Conservation (phyloP, 2,329 filamentous ascomycete genomes). For the Sclerotinia glacialis region DNA sequence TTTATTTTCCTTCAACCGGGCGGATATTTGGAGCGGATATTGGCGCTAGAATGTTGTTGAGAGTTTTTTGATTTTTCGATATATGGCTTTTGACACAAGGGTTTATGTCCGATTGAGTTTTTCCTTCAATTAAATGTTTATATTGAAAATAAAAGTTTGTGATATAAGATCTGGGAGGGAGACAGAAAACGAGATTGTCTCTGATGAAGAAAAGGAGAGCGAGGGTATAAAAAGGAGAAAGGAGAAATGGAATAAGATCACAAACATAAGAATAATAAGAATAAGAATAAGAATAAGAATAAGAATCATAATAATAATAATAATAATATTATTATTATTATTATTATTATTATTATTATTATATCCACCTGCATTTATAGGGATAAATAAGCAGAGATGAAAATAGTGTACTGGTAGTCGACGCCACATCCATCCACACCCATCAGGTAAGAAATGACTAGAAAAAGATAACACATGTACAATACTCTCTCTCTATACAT, state of each 20-base stretch:
- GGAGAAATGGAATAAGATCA: not conserved
- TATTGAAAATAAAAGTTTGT: not conserved
- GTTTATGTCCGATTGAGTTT: not conserved
- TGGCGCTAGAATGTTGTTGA: not conserved
- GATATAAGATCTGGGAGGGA: not conserved
- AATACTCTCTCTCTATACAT: too few relatives aligned
- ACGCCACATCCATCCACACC: conserved; percentile 9
- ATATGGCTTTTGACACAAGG: too few relatives aligned
- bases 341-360: too few relatives aligned
- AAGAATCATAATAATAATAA: too few relatives aligned
- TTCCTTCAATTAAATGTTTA: not conserved
- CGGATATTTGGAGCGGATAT: not conserved
- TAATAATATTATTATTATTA: too few relatives aligned
- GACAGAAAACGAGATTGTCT: not conserved
- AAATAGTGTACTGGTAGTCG: not conserved
- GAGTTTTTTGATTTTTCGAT: not conserved
- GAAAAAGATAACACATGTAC: not conserved
- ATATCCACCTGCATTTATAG: not conserved
- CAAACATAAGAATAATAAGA: too few relatives aligned
- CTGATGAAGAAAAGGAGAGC: not conserved
- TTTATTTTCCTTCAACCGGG: conserved; percentile 3
- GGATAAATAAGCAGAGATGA: not conserved
- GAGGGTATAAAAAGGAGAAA: not conserved
- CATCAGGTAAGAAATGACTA: not conserved
- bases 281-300: too few relatives aligned